These are phyloP conservation scores for Chlorella sorokiniana DNA, from an alignment of 139 green algal species.

Conservation along the genomic window DNA sequence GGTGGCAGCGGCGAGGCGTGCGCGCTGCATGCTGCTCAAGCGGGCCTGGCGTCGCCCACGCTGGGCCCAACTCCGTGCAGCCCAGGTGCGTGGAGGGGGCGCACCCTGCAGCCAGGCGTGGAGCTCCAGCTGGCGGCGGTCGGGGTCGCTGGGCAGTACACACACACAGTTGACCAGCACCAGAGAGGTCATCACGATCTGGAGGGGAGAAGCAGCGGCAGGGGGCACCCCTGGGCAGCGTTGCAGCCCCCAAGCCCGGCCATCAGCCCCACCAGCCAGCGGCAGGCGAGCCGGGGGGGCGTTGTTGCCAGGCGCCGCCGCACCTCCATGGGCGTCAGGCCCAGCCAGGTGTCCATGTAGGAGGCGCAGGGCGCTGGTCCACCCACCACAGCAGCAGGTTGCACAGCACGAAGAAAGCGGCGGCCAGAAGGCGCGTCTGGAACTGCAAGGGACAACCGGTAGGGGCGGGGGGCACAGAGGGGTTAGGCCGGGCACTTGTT, in stretches of 20 bases:
- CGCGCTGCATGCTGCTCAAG: not conserved
- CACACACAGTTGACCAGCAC: not conserved
- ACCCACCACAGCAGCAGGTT: constrained; percentile 21
- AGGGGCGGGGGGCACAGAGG: not conserved
- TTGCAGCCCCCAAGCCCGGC: not conserved
- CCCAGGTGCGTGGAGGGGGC: too few species aligned
- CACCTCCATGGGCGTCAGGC: constrained; percentile 14
- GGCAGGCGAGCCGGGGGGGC: too few species aligned
- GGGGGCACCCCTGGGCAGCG: not conserved
- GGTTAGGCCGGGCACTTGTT: not conserved
- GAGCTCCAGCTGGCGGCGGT: not conserved
- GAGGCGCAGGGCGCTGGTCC: not conserved
- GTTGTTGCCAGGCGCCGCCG: too few species aligned
- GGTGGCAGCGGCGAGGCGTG: not conserved
- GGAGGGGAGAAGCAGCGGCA: not conserved
- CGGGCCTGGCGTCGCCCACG: too few species aligned
- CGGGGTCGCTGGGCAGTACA: constrained; percentile 6
- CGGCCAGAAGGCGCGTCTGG: constrained; percentile 1
- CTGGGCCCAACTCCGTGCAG: too few species aligned
- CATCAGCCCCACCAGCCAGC: too few species aligned
- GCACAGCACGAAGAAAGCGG: constrained; percentile 7
- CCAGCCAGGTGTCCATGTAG: constrained; percentile 15
- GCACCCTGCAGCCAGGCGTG: constrained; percentile 26
- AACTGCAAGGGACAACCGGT: not conserved
- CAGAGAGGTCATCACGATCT: constrained; percentile 19